Evolutionary conservation across 2,329 filamentous ascomycete genomes (phyloP), one percentile per base, ranked within the genome.

Genomic region (Penicillium sp.): DNA sequence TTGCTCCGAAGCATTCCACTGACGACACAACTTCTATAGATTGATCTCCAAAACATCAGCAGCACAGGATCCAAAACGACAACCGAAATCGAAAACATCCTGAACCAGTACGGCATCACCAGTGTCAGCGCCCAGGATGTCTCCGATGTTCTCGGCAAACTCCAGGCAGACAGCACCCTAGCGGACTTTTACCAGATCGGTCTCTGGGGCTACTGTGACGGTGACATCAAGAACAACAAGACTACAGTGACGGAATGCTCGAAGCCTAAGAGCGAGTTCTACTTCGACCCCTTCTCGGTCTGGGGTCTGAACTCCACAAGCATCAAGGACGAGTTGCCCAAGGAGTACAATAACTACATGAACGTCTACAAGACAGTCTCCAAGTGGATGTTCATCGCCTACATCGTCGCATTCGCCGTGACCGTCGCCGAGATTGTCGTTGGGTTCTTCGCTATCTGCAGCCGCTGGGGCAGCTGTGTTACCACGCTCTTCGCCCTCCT

Each of bases 151-250:
- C 69, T 82, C 20, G 53, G 74, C 38, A 63, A 74, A 6, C 72
- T 78, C 8, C 67, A 79, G 61, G 60, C 72, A 15, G 64, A 75
- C 45, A 81, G 91, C 45, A 82, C 84, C 56, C 84, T 96, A 60
- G 85, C 84, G 70, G 87, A 94, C 73, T 83, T 87, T 71, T 98
- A 97, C 84, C 85, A 90, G 62, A 83, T 98, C 72, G 86, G 85
- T 72, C 83, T 98, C 39, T 96, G 91, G 90, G 90, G 90, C 73
- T 96, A 92, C 84, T 98, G 95, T 84, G 80, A 82, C 58, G 86
- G 84, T 55, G 78, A 83, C 53, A 75, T 81, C 66, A 83, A 84
- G 65, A 81, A 82, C 68, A 81, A 83, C 63, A 81, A 73, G 51
- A 82, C 81, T 65, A 75, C 76, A 15, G 76, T 84, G 66, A 78